Evolutionary conservation across 345 rosid genomes (phyloP).

Genomic region (Capsella bursapastoris): DNA sequence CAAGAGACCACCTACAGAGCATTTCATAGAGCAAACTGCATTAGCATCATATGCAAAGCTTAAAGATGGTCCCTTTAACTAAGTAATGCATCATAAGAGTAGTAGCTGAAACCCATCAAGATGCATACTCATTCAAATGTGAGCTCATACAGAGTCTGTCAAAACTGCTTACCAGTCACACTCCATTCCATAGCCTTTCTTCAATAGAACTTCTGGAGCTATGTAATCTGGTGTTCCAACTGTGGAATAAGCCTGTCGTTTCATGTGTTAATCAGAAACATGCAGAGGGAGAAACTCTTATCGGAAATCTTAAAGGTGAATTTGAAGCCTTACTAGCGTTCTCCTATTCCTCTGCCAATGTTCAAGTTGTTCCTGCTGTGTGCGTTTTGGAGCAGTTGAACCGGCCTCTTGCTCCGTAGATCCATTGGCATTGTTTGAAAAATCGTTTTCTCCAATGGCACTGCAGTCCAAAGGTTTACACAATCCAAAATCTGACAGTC

Average conservation of each 20-base stretch:
- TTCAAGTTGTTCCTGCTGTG: conserved; percentile 65
- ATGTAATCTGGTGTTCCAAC: conserved; percentile 98
- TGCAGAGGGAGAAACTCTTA: conserved; percentile 3
- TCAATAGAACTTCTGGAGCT: conserved; percentile 93
- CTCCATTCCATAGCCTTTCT: conserved; percentile 98
- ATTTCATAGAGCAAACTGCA: conserved; percentile 32
- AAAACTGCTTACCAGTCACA: conserved; percentile 78
- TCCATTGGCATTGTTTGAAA: conserved; percentile 48
- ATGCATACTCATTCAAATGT: neutral
- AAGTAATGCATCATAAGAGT: conserved; percentile 3
- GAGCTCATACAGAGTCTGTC: neutral
- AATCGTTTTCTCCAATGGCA: conserved; percentile 61
- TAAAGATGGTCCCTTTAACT: neutral
- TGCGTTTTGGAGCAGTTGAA: conserved; percentile 57
- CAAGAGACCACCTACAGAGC: conserved; percentile 91
- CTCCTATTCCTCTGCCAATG: conserved; percentile 76
- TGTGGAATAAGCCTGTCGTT: conserved; percentile 91
- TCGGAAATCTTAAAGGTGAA: conserved; percentile 6
- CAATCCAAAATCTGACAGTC: conserved; percentile 70
- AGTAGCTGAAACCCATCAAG: conserved; percentile 3
- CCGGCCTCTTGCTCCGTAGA: conserved; percentile 48
- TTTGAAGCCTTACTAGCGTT: conserved; percentile 52
- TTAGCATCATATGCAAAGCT: conserved; percentile 14
- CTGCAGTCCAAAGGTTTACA: conserved; percentile 73
- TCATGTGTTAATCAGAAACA: conserved; percentile 19